Evolutionary conservation across 768 basidiomycete species (phyloP).

Genomic region (Pisolithus marmoratus): DNA sequence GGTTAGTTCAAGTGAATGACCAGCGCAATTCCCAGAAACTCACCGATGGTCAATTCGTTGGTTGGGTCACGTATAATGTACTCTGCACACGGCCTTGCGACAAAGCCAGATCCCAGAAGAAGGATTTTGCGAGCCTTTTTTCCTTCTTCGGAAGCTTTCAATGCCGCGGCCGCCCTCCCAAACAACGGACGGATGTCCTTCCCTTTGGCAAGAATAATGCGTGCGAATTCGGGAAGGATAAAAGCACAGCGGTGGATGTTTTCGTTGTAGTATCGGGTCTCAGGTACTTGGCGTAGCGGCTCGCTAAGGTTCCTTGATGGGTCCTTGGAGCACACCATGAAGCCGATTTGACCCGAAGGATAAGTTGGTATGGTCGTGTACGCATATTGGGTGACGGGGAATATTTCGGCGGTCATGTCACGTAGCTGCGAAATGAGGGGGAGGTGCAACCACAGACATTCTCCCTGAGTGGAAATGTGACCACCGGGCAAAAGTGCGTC

Average conservation of each 20-base stretch:
- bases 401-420: constrained; percentile 62
- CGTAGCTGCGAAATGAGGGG: constrained; percentile 76
- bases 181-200: constrained; percentile 70
- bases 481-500: constrained; percentile 87
- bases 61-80: constrained; percentile 78
- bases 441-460: constrained; percentile 93
- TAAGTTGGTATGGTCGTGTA: constrained; percentile 97
- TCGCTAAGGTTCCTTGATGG: constrained; percentile 60
- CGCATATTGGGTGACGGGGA: constrained; percentile 83
- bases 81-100: constrained; percentile 88
- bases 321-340: constrained; percentile 83
- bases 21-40: constrained; percentile 17
- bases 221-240: constrained; percentile 88
- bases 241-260: constrained; percentile 79
- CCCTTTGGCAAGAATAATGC: constrained; percentile 65
- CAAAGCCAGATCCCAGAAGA: constrained; percentile 88
- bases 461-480: constrained; percentile 92
- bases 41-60: constrained; percentile 83
- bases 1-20: background rate
- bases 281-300: constrained; percentile 65
- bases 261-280: constrained; percentile 81
- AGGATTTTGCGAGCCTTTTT: constrained; percentile 63
- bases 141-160: constrained; percentile 45
- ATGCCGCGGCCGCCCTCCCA: constrained; percentile 58
- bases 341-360: constrained; percentile 97